These are phyloP conservation scores for Salix purpurea DNA, from an alignment of 345 rosid genomes.

Conservation along the genomic window DNA sequence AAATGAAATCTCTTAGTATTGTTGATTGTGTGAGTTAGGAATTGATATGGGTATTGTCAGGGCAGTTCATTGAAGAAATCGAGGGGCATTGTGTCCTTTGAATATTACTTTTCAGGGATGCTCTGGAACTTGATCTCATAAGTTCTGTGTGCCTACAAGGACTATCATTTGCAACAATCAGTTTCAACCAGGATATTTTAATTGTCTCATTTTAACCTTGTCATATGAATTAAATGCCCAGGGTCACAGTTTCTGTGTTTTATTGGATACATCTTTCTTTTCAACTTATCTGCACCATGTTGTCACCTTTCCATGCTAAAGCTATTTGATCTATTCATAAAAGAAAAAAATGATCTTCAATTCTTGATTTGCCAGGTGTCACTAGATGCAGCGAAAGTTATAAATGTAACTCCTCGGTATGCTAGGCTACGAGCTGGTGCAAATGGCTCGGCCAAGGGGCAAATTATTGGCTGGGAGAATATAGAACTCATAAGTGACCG, in stretches of 20 bases:
- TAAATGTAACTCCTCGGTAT: constrained; percentile 90
- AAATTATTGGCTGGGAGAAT: constrained; percentile 95
- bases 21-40: neutral
- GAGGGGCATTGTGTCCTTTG: neutral
- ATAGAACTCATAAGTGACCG: constrained; percentile 95
- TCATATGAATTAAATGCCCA: neutral
- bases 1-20: neutral
- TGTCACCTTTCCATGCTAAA: neutral
- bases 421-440: constrained; percentile 68
- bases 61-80: neutral
- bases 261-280: neutral
- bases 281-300: neutral
- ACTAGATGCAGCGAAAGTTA: constrained; percentile 82
- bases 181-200: neutral
- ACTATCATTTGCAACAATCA: neutral
- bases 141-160: neutral
- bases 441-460: constrained; percentile 76
- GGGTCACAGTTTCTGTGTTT: neutral
- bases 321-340: neutral
- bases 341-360: neutral
- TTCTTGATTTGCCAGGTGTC: constrained; percentile 58
- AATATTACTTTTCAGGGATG: neutral
- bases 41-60: neutral
- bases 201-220: neutral
- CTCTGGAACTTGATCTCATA: neutral